Base-by-base conservation (phyloP, 2,329 filamentous ascomycete species). In the Fusarium armeniacum region DNA sequence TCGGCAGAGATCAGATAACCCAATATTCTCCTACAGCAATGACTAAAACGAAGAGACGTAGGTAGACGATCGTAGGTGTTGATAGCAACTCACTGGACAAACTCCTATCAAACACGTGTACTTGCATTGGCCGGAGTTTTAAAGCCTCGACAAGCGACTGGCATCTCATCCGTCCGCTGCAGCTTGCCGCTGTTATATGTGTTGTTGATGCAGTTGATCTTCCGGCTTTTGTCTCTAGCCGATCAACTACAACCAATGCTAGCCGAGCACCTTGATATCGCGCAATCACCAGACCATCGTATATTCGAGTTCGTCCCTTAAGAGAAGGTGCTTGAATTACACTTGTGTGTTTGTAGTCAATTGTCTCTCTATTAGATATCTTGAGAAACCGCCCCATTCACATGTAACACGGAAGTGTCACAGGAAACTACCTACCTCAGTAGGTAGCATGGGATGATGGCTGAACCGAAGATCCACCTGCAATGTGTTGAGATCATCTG, bases 381-480 rank as follows among this genome's bases (percentile, higher is more conserved):
- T 16, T 15, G 46, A 38, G 49, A 40, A 24, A 62, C 49, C 41
- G n/a, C 44, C 41, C 53, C 35, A 36, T 69, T 69, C 57, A 67
- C 57, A 63, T 70, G 59, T 45, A 59, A 45, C 63, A 44, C 45
- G 22, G 24, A 44, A 63, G 50, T 58, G 59, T 62, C 51, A 28
- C 40, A 58, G 46, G 35, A 24, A 46, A 62, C 28, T 41, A 40
- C 15, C 24, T 26, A 26, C 24, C 24, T 26, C 24, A 26, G 20
- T 22, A 20, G 16, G 22, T n/a, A 41, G 20, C 18, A 20, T 53
- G 24, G 22, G 22, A 44, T 24, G 22, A 24, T 45, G 24, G 32
- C 47, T 47, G 43, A 68, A 49, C 44, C 63, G 40, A 55, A 69
- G 52, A 54, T 60, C 67, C 67, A 70, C 67, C 58, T 49, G 26